phyloP scores from a whole-genome alignment of 2,329 filamentous ascomycete species.

The Epichloe gansuensis region DNA sequence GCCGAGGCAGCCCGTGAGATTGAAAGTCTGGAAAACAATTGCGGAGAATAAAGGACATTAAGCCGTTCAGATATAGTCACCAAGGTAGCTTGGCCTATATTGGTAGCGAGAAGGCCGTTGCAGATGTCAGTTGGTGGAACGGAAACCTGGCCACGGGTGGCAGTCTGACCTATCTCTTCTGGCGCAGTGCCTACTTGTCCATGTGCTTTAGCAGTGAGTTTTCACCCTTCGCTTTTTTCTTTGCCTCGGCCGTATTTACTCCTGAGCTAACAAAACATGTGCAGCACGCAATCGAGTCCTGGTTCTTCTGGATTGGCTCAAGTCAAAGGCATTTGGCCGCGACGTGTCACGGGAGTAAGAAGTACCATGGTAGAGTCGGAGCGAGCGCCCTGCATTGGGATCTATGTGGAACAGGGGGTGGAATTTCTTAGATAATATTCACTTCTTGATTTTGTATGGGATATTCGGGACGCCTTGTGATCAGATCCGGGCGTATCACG shows the following conservation, averaged over 20 bases:
- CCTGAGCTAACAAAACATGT: constrained; percentile 9
- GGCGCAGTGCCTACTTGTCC: constrained; percentile 93
- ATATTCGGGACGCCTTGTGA: background rate
- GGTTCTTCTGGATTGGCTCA: constrained; percentile 89
- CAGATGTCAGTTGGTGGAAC: constrained; percentile 93
- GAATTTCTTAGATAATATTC: background rate
- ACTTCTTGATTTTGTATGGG: background rate
- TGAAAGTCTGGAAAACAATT: constrained; percentile 74
- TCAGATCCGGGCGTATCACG: background rate
- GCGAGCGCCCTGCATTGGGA: background rate
- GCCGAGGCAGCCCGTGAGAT: constrained; percentile 63
- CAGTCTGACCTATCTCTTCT: constrained; percentile 94
- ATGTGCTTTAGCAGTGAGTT: constrained; percentile 99
- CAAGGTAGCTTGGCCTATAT: constrained; percentile 96
- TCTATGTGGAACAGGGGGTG: background rate
- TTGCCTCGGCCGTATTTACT: background rate
- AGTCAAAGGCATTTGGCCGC: constrained; percentile 92
- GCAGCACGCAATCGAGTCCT: constrained; percentile 85
- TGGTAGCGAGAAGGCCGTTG: constrained; percentile 93
- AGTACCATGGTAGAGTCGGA: background rate
- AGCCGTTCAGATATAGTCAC: constrained; percentile 97
- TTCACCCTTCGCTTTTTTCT: background rate
- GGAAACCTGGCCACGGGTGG: constrained; percentile 92
- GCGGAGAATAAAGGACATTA: constrained; percentile 82
- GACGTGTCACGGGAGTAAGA: constrained; percentile 75